These are phyloP conservation scores for Tilletia caries DNA, from an alignment of 1,284 basidiomycete genomes.

Conservation along the genomic window DNA sequence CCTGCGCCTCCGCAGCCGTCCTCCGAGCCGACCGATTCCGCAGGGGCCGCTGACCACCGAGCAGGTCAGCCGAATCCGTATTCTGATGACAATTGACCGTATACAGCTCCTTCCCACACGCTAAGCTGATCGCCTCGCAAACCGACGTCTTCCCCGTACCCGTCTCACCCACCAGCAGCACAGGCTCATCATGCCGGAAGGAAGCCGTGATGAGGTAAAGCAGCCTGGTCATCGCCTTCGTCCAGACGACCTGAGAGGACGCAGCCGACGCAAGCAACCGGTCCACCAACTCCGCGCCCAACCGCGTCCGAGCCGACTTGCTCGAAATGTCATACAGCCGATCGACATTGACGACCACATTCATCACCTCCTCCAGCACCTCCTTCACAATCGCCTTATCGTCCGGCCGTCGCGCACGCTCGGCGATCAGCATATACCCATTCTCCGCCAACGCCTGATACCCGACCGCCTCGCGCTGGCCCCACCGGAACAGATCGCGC, in stretches of 20 bases:
- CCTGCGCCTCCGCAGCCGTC: conserved; percentile 49
- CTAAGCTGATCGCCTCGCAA: conserved; percentile 80
- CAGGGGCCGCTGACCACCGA: conserved; percentile 89
- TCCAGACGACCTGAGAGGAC: conserved; percentile 71
- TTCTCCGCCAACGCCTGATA: conserved; percentile 93
- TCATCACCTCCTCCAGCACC: conserved; percentile 86
- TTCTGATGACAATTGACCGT: conserved; percentile 96
- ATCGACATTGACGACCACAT: conserved; percentile 70
- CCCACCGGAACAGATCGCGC: conserved; percentile 97
- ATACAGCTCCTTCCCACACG: conserved; percentile 65
- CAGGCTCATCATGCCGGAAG: conserved; percentile 84
- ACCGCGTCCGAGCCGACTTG: conserved; percentile 28
- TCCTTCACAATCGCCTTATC: conserved; percentile 87
- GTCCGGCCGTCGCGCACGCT: conserved; percentile 77
- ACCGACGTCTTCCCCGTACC: conserved; percentile 97
- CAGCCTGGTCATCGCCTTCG: conserved; percentile 83
- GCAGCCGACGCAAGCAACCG: conserved; percentile 54
- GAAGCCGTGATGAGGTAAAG: conserved; percentile 80
- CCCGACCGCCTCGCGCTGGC: conserved; percentile 73
- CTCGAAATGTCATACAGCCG: conserved; percentile 60
- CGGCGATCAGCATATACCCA: conserved; percentile 95
- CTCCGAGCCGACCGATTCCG: conserved; percentile 67
- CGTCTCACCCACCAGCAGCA: conserved; percentile 96
- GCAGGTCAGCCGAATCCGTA: conserved; percentile 96
- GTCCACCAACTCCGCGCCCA: conserved; percentile 28